Conservation (phyloP, 2,329 filamentous ascomycete species). For the Neonectria ditissima region DNA sequence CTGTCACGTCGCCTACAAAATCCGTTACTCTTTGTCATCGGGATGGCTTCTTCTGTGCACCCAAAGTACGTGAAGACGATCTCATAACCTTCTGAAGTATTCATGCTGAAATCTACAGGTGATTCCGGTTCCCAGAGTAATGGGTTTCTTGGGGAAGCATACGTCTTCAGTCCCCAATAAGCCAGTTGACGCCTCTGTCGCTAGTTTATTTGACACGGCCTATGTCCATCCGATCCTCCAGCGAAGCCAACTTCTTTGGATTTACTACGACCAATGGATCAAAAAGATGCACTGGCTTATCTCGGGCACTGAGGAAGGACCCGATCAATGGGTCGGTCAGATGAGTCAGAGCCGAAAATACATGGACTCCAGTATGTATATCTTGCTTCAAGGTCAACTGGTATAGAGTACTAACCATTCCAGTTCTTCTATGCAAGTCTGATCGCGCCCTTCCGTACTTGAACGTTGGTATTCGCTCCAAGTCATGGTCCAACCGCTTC, state of each 20-base stretch:
- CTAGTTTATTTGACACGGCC: conserved; percentile 63
- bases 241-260: conserved; percentile 57
- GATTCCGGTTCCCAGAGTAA: conserved; percentile 39
- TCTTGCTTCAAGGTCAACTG: not conserved
- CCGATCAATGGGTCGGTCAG: conserved; percentile 62
- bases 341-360: conserved; percentile 54
- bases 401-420: conserved; percentile 1
- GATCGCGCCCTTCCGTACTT: conserved; percentile 58
- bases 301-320: conserved; percentile 58
- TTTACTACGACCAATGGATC: conserved; percentile 60
- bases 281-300: conserved; percentile 56
- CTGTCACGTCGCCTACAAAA: conserved; percentile 56
- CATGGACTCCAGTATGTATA: conserved; percentile 49
- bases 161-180: conserved; percentile 50
- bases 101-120: conserved; percentile 33
- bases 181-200: conserved; percentile 59
- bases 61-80: conserved; percentile 54
- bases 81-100: accelerated
- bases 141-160: conserved; percentile 17
- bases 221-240: conserved; percentile 62
- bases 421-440: conserved; percentile 60
- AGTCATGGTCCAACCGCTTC: conserved; percentile 49
- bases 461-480: conserved; percentile 50
- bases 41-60: conserved; percentile 59
- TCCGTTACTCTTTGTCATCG: conserved; percentile 59